Percentiles rank a stretch among this genome's conserved stretches.
Evolutionary conservation across 306 rosid genomes (phyloP).

Genomic region (Prunus persica): DNA sequence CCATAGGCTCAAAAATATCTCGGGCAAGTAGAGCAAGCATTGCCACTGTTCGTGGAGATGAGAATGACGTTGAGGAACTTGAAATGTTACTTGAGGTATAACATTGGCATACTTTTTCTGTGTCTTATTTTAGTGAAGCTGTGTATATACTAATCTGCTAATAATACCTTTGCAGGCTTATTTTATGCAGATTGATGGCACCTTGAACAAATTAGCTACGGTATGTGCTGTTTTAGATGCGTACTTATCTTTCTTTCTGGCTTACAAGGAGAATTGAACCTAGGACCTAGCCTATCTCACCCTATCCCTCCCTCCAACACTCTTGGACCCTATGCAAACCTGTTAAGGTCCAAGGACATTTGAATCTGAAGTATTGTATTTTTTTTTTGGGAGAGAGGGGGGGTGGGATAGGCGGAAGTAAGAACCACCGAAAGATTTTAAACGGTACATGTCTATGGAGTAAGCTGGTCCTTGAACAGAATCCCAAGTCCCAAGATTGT

Average conservation of each 20-base stretch:
- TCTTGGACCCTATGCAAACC: background rate
- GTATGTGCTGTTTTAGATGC: conserved; percentile 32
- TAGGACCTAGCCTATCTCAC: background rate
- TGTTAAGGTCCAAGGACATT: background rate
- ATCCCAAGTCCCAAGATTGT: background rate
- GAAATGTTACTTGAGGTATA: conserved; percentile 89
- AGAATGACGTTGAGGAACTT: conserved; percentile 77
- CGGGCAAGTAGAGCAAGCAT: conserved; percentile 80
- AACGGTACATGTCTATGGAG: background rate
- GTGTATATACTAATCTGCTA: conserved; percentile 14
- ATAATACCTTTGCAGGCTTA: conserved; percentile 58
- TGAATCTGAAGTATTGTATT: too few relatives aligned
- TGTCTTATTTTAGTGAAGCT: background rate
- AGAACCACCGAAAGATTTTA: too few relatives aligned
- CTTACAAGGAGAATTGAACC: background rate
- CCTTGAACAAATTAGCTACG: conserved; percentile 63
- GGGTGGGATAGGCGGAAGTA: too few relatives aligned
- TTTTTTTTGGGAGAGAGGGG: too few relatives aligned
- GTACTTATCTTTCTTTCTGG: background rate
- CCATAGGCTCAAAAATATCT: conserved; percentile 67
- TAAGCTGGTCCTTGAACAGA: background rate
- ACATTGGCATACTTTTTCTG: conserved; percentile 13
- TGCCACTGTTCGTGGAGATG: conserved; percentile 56
- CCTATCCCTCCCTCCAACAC: background rate
- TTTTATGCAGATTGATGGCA: conserved; percentile 81